phyloP scores from a whole-genome alignment of 495 filamentous ascomycete genomes.

The Penicillium paradoxum region DNA sequence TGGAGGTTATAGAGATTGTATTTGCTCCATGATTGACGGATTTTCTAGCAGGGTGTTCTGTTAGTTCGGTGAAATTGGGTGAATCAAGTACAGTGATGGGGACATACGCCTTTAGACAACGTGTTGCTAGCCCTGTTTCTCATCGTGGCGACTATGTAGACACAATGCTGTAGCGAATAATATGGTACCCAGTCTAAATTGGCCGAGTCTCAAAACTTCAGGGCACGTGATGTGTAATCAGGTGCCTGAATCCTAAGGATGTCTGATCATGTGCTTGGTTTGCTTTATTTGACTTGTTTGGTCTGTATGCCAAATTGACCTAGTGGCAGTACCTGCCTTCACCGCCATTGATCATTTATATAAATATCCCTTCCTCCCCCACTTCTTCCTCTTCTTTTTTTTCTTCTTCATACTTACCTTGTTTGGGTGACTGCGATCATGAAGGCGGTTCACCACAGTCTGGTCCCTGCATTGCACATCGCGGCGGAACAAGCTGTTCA shows the following conservation, averaged over 20 bases:
- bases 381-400: constrained; percentile 32
- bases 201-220: constrained; percentile 35
- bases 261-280: not conserved
- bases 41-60: constrained; percentile 53
- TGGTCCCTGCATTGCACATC: constrained; percentile 76
- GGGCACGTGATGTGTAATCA: constrained; percentile 29
- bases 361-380: constrained; percentile 26
- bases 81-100: not conserved
- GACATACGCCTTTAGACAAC: constrained; percentile 40
- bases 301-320: too few relatives aligned
- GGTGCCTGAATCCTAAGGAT: not conserved
- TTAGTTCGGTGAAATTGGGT: constrained; percentile 10
- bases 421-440: constrained; percentile 59
- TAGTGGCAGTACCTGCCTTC: too few relatives aligned
- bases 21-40: constrained; percentile 97
- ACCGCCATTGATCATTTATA: not conserved
- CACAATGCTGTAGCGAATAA: constrained; percentile 8
- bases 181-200: constrained; percentile 5
- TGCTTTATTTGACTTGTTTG: constrained; percentile 4
- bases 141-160: constrained; percentile 31
- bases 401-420: constrained; percentile 74
- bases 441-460: constrained; percentile 53
- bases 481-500: constrained; percentile 62
- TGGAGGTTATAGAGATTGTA: constrained; percentile 90
- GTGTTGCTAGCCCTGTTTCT: constrained; percentile 46